phyloP scores from a whole-genome alignment of 2,329 filamentous ascomycete genomes.

The Fusarium ambrosium region DNA sequence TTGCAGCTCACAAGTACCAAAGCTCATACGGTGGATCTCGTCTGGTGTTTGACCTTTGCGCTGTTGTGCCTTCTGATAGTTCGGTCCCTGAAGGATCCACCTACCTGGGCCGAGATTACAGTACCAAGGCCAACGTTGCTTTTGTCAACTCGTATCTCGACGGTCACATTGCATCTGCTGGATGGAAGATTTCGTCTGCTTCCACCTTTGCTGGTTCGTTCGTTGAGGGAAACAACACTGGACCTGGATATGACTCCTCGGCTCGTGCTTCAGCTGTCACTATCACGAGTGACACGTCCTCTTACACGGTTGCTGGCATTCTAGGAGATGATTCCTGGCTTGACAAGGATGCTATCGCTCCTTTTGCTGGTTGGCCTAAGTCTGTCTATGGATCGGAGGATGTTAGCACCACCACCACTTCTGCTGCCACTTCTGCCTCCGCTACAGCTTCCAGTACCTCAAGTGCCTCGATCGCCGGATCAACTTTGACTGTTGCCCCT shows the following conservation, averaged over 20 bases:
- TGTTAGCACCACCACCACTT: constrained; percentile 8
- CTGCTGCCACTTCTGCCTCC: constrained; percentile 2
- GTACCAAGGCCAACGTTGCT: constrained; percentile 41
- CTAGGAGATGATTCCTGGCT: constrained; percentile 51
- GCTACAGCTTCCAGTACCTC: constrained; percentile 27
- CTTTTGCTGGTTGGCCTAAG: constrained; percentile 47
- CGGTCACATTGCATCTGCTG: constrained; percentile 43
- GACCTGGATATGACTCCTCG: constrained; percentile 44
- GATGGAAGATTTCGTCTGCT: constrained; percentile 45
- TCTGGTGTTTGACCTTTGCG: constrained; percentile 58
- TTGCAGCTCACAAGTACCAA: constrained; percentile 48
- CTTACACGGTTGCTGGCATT: constrained; percentile 59
- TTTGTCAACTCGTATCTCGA: constrained; percentile 50
- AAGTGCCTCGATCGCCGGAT: neutral
- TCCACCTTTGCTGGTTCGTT: constrained; percentile 47
- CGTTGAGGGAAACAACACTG: constrained; percentile 51
- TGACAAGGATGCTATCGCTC: constrained; percentile 47
- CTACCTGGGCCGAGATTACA: constrained; percentile 49
- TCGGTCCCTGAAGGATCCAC: constrained; percentile 43
- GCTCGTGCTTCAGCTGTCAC: constrained; percentile 41
- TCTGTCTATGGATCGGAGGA: constrained; percentile 42
- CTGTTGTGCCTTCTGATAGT: constrained; percentile 50
- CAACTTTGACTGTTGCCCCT: constrained; percentile 48
- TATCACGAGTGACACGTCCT: constrained; percentile 60
- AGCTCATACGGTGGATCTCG: constrained; percentile 51